A percentile compares a stretch with the other conserved stretches of the same genome.
These are phyloP conservation scores for Umbelopsis isabellina DNA, from an alignment of 192 early-diverging fungal genomes.

Conservation along the genomic window DNA sequence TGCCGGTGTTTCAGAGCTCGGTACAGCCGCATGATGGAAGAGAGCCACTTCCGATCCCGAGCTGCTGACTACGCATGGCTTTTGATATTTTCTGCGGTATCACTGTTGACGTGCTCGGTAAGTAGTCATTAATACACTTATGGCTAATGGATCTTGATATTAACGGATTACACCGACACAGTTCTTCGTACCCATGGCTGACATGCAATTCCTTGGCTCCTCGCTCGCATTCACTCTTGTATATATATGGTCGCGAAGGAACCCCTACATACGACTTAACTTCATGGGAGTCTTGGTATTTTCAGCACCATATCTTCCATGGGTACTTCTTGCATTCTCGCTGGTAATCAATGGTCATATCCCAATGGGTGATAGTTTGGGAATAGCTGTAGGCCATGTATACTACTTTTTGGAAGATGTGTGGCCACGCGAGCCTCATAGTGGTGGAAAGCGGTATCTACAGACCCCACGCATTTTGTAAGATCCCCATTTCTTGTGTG, in stretches of 20 bases:
- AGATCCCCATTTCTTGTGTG: not conserved
- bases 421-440: constrained; percentile 76
- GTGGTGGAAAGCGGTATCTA: constrained; percentile 57
- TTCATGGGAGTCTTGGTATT: constrained; percentile 93
- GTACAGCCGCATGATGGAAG: constrained; percentile 92
- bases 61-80: constrained; percentile 95
- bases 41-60: constrained; percentile 87
- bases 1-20: constrained; percentile 54
- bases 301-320: constrained; percentile 90
- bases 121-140: not conserved
- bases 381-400: constrained; percentile 88
- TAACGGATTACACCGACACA: constrained; percentile 21
- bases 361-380: constrained; percentile 81
- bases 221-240: constrained; percentile 85
- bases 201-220: constrained; percentile 81
- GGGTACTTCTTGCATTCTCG: constrained; percentile 88
- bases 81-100: constrained; percentile 68
- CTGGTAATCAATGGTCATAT: constrained; percentile 75
- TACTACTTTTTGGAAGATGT: constrained; percentile 97
- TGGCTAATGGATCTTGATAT: not conserved
- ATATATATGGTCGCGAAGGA: constrained; percentile 97
- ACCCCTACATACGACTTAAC: constrained; percentile 85
- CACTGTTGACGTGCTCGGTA: constrained; percentile 35
- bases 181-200: constrained; percentile 45
- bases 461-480: constrained; percentile 60